Evolutionary conservation across 2,329 filamentous ascomycete genomes (phyloP).

Genomic region (Aphanocladium album): DNA sequence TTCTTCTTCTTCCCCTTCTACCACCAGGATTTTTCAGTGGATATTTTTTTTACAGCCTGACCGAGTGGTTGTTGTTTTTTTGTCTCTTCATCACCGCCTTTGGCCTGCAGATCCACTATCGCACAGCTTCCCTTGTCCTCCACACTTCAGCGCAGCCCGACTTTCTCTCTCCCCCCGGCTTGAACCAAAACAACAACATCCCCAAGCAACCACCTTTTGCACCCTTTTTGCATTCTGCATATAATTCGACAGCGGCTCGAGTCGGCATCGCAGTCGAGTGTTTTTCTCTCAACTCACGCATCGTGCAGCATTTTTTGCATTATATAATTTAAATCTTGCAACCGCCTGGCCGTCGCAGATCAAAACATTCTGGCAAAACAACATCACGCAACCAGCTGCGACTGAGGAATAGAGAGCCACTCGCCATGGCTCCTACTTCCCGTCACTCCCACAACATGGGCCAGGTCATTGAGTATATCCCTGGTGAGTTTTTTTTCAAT

Average conservation of each 20-base stretch:
- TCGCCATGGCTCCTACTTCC: conserved; percentile 47
- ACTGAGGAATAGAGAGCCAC: conserved; percentile 19
- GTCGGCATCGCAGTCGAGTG: background rate
- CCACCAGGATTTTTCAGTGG: background rate
- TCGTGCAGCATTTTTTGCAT: background rate
- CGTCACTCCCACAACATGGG: conserved; percentile 59
- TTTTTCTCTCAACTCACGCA: background rate
- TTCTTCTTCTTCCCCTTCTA: background rate
- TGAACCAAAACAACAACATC: conserved; percentile 8
- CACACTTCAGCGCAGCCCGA: background rate
- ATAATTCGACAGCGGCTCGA: too few species aligned
- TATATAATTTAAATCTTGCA: background rate
- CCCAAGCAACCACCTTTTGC: background rate
- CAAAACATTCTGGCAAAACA: background rate
- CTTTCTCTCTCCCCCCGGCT: background rate
- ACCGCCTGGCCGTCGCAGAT: background rate
- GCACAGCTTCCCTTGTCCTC: conserved; percentile 7
- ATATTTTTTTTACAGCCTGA: background rate
- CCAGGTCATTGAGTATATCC: conserved; percentile 93
- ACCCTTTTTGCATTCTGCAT: background rate
- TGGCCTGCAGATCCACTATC: conserved; percentile 2
- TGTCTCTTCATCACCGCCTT: conserved; percentile 10
- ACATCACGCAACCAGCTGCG: conserved; percentile 2
- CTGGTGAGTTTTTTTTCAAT: conserved; percentile 68
- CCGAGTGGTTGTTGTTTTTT: background rate